Conservation (phyloP, 176 grass and related monocot species). For the Poa pratensis region DNA sequence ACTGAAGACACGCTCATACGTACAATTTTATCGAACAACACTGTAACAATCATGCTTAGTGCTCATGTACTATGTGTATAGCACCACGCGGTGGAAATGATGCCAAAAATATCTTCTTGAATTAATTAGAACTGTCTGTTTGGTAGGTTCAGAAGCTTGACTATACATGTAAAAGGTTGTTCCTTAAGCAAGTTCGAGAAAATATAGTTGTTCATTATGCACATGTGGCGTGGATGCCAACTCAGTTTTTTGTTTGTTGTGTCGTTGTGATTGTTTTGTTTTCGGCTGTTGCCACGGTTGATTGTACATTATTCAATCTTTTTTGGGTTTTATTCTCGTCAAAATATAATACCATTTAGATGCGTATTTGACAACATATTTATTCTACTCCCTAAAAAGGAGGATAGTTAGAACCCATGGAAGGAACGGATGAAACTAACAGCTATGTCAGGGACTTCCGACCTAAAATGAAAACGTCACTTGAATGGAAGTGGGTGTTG, state of each 20-base stretch:
- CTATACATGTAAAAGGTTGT: not conserved
- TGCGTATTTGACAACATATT: too few species aligned
- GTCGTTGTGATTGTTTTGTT: not conserved
- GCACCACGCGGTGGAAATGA: not conserved
- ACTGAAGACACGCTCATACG: not conserved
- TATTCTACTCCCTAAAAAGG: too few species aligned
- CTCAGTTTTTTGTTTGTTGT: not conserved
- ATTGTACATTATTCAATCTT: not conserved
- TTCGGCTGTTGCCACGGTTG: not conserved
- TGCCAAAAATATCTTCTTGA: not conserved
- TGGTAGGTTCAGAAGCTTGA: not conserved
- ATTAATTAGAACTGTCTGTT: not conserved
- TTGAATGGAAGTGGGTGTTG: too few species aligned
- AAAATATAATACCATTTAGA: not conserved
- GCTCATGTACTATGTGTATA: slow-evolving; percentile 9
- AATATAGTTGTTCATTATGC: not conserved
- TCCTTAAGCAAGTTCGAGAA: not conserved
- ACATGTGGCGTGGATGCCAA: not conserved
- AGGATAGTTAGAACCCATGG: too few species aligned
- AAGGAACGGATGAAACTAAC: too few species aligned
- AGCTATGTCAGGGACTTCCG: too few species aligned
- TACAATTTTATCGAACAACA: not conserved
- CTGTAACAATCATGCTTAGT: not conserved
- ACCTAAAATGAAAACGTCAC: too few species aligned
- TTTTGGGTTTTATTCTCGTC: not conserved